Conservation (phyloP, 345 rosid genomes). For the Psidium guajava region DNA sequence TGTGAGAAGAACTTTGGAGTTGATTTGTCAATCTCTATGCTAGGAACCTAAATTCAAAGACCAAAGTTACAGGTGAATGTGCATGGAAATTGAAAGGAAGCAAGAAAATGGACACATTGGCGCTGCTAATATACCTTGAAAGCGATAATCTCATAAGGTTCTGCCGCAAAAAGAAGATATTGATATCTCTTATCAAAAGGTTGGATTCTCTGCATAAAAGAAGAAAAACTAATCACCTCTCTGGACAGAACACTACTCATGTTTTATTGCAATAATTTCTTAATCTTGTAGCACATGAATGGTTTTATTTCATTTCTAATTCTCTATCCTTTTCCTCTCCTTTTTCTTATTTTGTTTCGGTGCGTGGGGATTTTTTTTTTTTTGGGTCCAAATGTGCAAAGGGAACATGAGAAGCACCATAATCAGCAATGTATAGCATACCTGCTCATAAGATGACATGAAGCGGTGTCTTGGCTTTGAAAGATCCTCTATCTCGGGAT, state of each 20-base stretch:
- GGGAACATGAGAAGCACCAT: not conserved
- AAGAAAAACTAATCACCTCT: not conserved
- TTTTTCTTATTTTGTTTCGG: not conserved
- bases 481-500: slow-evolving; percentile 95
- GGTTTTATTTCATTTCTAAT: not conserved
- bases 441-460: slow-evolving; percentile 98
- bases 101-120: not conserved
- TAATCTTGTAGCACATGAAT: not conserved
- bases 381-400: not conserved
- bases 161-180: slow-evolving; percentile 89
- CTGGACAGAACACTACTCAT: not conserved
- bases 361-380: no score
- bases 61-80: not conserved
- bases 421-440: slow-evolving; percentile 2
- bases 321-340: not conserved
- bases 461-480: slow-evolving; percentile 83
- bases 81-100: not conserved
- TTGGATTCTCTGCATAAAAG: slow-evolving; percentile 54
- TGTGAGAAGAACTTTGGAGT: slow-evolving; percentile 96
- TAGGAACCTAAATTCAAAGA: slow-evolving; percentile 61
- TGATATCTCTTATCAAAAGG: slow-evolving; percentile 88
- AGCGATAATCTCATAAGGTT: slow-evolving; percentile 92
- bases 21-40: slow-evolving; percentile 95
- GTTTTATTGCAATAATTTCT: not conserved
- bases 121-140: slow-evolving; percentile 51